Evolutionary conservation across 257 asterid genomes (phyloP).

Genomic region (Solanum rostratum): DNA sequence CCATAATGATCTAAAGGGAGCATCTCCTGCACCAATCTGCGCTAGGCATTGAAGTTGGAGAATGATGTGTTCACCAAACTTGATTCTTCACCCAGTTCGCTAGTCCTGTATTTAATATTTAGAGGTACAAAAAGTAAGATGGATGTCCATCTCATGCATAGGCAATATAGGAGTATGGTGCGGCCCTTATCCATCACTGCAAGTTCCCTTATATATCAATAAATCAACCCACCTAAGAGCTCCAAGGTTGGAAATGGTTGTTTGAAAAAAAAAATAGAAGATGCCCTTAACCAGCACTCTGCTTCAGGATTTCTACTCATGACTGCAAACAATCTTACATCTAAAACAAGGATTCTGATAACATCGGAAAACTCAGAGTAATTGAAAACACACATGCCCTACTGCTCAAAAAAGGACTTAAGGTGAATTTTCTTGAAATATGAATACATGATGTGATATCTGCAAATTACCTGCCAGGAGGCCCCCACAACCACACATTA

Average conservation of each 20-base stretch:
- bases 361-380: neutral
- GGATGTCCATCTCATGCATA: neutral
- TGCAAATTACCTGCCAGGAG: slow-evolving; percentile 42
- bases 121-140: neutral
- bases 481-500: slow-evolving; percentile 36
- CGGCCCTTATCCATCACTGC: neutral
- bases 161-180: neutral
- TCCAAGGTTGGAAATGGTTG: neutral
- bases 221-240: neutral
- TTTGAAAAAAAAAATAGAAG: neutral
- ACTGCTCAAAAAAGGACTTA: neutral
- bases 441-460: neutral
- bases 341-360: neutral
- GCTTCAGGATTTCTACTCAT: neutral
- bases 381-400: neutral
- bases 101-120: neutral
- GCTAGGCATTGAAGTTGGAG: neutral
- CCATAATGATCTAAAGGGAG: neutral
- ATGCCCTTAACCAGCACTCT: neutral
- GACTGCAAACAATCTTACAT: neutral
- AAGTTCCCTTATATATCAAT: neutral
- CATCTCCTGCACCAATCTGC: neutral
- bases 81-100: neutral
- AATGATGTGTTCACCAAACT: neutral
- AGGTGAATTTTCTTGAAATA: neutral